Evolutionary conservation across 371 early-diverging fungal species (phyloP).

Genomic region (Apophysomyces ossiformis): DNA sequence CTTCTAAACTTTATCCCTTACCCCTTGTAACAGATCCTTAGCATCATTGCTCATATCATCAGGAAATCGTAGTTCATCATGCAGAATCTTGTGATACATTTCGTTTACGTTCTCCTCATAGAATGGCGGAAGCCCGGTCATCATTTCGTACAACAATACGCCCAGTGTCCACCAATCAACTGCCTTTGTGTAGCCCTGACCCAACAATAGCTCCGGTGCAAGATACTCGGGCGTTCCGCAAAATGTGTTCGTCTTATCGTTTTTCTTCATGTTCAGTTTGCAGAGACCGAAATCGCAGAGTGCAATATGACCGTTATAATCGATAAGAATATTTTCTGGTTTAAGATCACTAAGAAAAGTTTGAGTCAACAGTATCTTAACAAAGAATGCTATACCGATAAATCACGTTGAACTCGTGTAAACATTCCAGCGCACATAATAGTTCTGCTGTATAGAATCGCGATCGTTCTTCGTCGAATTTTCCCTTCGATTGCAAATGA

Average conservation of each 20-base stretch:
- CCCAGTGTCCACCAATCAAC: constrained; percentile 98
- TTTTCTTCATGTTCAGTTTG: constrained; percentile 94
- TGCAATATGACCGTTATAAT: constrained; percentile 95
- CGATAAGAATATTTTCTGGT: constrained; percentile 97
- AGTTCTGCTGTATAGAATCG: constrained; percentile 79
- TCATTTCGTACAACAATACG: constrained; percentile 95
- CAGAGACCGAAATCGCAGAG: constrained; percentile 98
- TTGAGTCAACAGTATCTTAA: neutral
- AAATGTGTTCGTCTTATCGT: constrained; percentile 93
- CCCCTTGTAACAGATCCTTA: constrained; percentile 72
- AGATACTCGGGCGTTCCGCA: constrained; percentile 99
- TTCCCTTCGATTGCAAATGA: constrained; percentile 82
- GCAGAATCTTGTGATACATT: constrained; percentile 94
- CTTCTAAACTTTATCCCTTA: constrained; percentile 28
- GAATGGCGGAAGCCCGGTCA: constrained; percentile 94
- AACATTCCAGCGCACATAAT: constrained; percentile 82
- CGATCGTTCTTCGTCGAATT: constrained; percentile 70
- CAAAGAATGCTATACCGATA: constrained; percentile 59
- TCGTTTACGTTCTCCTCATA: constrained; percentile 95
- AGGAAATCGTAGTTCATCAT: constrained; percentile 84
- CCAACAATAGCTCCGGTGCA: constrained; percentile 95
- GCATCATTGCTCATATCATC: constrained; percentile 83
- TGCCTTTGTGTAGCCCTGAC: constrained; percentile 92
- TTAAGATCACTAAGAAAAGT: constrained; percentile 77
- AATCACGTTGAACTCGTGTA: constrained; percentile 88